A percentile compares a stretch with the other conserved stretches of the same genome.
Evolutionary conservation across 208 protist genomes (phyloP).

Genomic region (Acanthamoeba polyphaga): DNA sequence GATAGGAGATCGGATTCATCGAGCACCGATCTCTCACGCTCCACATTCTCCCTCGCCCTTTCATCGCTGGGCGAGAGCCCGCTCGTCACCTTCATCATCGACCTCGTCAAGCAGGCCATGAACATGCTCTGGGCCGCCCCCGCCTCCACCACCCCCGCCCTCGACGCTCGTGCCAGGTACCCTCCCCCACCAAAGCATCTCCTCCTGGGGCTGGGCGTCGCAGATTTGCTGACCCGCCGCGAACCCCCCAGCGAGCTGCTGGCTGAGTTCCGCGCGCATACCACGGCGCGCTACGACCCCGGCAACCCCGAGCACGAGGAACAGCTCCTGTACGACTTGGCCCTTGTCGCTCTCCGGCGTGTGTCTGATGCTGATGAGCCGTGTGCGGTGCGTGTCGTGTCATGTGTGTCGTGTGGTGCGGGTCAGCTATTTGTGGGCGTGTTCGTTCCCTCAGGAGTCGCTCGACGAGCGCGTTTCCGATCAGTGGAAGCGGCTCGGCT

Average conservation of each 20-base stretch:
- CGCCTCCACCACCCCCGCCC: not conserved
- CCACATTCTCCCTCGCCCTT: not conserved
- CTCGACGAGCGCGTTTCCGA: constrained; percentile 26
- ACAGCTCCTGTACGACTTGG: constrained; percentile 42
- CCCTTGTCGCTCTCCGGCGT: not conserved
- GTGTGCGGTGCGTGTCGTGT: not conserved
- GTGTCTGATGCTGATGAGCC: not conserved
- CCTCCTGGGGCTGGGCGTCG: not conserved
- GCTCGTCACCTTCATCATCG: constrained; percentile 17
- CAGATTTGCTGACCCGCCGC: not conserved
- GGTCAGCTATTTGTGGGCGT: constrained; percentile 8
- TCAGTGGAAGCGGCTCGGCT: constrained; percentile 54
- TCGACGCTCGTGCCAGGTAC: constrained; percentile 5
- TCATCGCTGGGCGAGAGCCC: not conserved
- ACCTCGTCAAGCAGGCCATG: constrained; percentile 59
- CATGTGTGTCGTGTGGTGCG: not conserved
- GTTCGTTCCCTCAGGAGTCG: constrained; percentile 42
- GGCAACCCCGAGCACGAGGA: constrained; percentile 46
- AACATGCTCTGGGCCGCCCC: constrained; percentile 17
- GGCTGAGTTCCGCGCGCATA: constrained; percentile 14
- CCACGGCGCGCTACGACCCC: constrained; percentile 9
- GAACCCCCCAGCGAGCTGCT: not conserved
- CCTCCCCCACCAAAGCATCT: not conserved
- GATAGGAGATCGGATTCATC: not conserved
- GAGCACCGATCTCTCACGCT: not conserved